Evolutionary conservation across 176 grass and related monocot genomes (phyloP), one percentile per base, ranked within the genome.

Genomic region (Juncus effusus): DNA sequence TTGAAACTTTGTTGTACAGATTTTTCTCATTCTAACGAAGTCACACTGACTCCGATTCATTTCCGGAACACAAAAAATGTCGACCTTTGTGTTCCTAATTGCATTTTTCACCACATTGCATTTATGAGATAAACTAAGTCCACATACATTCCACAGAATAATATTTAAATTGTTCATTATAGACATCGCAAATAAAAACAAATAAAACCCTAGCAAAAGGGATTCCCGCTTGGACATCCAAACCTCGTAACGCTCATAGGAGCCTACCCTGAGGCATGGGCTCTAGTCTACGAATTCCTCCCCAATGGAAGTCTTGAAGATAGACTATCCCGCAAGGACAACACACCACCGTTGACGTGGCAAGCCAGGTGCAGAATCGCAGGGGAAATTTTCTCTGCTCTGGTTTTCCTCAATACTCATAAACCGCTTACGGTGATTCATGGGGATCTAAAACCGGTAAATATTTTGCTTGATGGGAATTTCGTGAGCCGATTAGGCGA

Each of bases 391-490:
- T 61, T 54, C 70, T 73, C 70, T 35, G 54, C 70, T 28, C 56
- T 73, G 35, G 59, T 73, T 36, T 73, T 73, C 38, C 70, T 61
- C 10, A 54, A 73, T 37, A 39, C 36, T 16, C 53, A 16, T n/a
- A 60, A 73, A 16, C 69, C 51, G 16, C 70, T 73, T 13, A 61
- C 55, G 13, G 53, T 73, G 5, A 73, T 73, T 8, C 70, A 73
- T 19, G 70, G 70, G 10, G 70, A 73, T 60, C 70, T 73, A 4
- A 73, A 73, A 55, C 70, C 55, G 0, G 8, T 54, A n/a, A 73
- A 73, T 42, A 73, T 73, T 59, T 59, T 61, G 14, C 70, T 73
- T 10, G 70, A 73, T 73, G 70, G 54, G 28, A 60, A 73, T 59
- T 73, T 61, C 45, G 37, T 60, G 16, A 73, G 70, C 70, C 38